These are phyloP conservation scores for Arabidopsis arenosa DNA, from an alignment of 345 rosid species.

Conservation along the genomic window DNA sequence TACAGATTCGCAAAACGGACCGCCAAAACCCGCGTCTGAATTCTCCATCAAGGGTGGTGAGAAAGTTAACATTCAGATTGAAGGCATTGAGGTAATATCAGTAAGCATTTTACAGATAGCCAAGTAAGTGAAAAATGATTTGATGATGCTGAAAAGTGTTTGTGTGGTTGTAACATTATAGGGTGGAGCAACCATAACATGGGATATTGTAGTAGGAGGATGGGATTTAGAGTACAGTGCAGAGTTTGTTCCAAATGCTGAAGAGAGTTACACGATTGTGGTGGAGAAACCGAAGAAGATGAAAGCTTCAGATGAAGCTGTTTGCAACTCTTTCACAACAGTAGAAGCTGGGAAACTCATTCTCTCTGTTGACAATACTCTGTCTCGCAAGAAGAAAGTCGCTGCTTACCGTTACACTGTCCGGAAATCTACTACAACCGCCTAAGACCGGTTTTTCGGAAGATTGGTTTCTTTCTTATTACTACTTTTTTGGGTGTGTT, in stretches of 20 bases:
- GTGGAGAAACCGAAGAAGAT: slow-evolving; percentile 78
- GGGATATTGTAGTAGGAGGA: slow-evolving; percentile 98
- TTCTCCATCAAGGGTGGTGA: slow-evolving; percentile 93
- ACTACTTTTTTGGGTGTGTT: slow-evolving; percentile 28
- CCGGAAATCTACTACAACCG: slow-evolving; percentile 58
- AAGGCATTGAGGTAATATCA: slow-evolving; percentile 84
- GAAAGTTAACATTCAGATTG: slow-evolving; percentile 95
- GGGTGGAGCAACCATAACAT: slow-evolving; percentile 87
- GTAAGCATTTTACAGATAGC: not conserved
- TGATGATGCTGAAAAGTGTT: slow-evolving; percentile 15
- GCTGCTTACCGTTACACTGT: slow-evolving; percentile 95
- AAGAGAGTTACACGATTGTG: slow-evolving; percentile 77
- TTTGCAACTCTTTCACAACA: slow-evolving; percentile 75
- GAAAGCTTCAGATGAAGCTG: slow-evolving; percentile 65
- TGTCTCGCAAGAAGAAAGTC: slow-evolving; percentile 79
- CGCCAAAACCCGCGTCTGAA: slow-evolving; percentile 87
- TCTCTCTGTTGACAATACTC: slow-evolving; percentile 83
- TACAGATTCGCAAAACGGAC: slow-evolving; percentile 65
- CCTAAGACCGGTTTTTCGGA: slow-evolving; percentile 22
- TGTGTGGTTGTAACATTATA: slow-evolving; percentile 27
- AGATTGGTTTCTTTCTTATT: slow-evolving; percentile 32
- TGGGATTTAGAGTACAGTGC: slow-evolving; percentile 98
- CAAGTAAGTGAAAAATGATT: not conserved
- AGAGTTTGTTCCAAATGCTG: slow-evolving; percentile 85
- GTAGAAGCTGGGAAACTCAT: slow-evolving; percentile 87